A percentile compares a stretch with the other conserved stretches of the same genome.
These are phyloP conservation scores for Geranium brycei DNA, from an alignment of 345 rosid species.

Conservation along the genomic window DNA sequence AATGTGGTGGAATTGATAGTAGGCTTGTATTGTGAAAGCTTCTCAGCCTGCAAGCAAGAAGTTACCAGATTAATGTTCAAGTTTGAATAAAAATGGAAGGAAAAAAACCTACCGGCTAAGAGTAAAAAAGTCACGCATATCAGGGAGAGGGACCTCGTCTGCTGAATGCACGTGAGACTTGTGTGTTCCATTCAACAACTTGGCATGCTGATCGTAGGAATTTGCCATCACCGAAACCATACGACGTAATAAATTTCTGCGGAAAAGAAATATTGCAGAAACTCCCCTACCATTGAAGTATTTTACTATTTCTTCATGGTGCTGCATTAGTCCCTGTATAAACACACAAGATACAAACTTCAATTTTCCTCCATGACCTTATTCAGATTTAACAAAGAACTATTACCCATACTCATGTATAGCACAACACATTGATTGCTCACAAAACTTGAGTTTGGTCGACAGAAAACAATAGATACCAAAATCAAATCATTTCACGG, in stretches of 20 bases:
- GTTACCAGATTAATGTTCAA: constrained; percentile 10
- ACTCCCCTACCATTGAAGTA: constrained; percentile 86
- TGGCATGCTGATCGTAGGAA: constrained; percentile 73
- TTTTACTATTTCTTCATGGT: constrained; percentile 49
- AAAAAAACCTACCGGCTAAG: neutral
- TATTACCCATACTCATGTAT: neutral
- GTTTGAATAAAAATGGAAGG: constrained; percentile 2
- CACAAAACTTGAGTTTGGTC: neutral
- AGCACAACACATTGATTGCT: neutral
- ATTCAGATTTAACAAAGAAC: neutral
- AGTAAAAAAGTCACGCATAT: too few relatives aligned
- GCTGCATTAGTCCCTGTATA: constrained; percentile 62
- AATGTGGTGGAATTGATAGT: constrained; percentile 50
- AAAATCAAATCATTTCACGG: too few relatives aligned
- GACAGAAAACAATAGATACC: too few relatives aligned
- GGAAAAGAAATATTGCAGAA: constrained; percentile 55
- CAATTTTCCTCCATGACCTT: neutral
- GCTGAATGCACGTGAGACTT: constrained; percentile 93
- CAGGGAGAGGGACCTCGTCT: constrained; percentile 48
- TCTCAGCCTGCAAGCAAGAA: constrained; percentile 44
- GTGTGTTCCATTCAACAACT: constrained; percentile 85
- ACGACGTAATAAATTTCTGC: constrained; percentile 68
- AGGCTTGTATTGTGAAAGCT: constrained; percentile 73
- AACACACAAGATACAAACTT: constrained; percentile 1
- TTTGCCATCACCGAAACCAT: constrained; percentile 81